phyloP scores from a whole-genome alignment of 2,329 filamentous ascomycete genomes.

The Cordyceps cateniannulata region DNA sequence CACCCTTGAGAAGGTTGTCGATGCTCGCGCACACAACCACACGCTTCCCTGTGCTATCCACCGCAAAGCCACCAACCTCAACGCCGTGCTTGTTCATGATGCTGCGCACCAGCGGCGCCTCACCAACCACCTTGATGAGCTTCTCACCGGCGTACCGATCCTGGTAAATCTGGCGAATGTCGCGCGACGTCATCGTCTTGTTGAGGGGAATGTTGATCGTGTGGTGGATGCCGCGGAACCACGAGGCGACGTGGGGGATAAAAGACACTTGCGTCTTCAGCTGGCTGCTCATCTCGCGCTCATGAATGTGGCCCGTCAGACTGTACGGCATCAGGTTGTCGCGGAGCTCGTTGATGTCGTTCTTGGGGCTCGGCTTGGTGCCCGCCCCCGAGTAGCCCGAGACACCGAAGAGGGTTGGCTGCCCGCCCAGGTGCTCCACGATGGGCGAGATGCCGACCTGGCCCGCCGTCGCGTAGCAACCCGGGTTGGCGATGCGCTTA shows the following conservation, averaged over 20 bases:
- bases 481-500: constrained; percentile 86
- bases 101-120: constrained; percentile 77
- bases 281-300: constrained; percentile 79
- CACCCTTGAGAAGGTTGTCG: constrained; percentile 90
- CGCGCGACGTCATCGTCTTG: constrained; percentile 79
- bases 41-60: constrained; percentile 80
- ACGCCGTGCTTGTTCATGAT: constrained; percentile 83
- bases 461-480: constrained; percentile 90
- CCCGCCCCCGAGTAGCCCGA: constrained; percentile 93
- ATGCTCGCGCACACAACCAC: constrained; percentile 94
- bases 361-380: constrained; percentile 91
- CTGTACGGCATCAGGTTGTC: constrained; percentile 85
- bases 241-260: constrained; percentile 76
- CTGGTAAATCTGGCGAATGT: constrained; percentile 92
- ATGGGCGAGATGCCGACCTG: constrained; percentile 85
- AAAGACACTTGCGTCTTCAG: constrained; percentile 73
- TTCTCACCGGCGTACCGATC: constrained; percentile 94
- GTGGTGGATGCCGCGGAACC: constrained; percentile 94
- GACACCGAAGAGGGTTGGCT: constrained; percentile 82
- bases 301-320: constrained; percentile 83
- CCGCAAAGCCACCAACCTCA: constrained; percentile 93
- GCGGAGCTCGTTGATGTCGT: constrained; percentile 74
- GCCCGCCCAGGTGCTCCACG: constrained; percentile 66
- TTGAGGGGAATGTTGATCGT: constrained; percentile 86
- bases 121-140: constrained; percentile 85